Base-by-base conservation (phyloP, 257 asterid genomes). In the Jaltomata sinuosa region DNA sequence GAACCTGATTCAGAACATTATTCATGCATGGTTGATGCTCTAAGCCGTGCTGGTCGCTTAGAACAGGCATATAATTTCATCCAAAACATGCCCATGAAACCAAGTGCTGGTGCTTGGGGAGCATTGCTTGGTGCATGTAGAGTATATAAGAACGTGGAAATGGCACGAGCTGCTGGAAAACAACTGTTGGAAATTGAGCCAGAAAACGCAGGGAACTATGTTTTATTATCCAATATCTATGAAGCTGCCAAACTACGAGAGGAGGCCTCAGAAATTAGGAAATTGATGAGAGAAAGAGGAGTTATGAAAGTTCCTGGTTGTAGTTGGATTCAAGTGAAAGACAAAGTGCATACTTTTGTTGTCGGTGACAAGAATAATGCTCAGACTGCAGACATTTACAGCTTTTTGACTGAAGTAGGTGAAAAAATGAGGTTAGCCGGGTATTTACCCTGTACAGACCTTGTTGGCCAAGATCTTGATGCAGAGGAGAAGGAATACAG, bases 81-180 rank as follows among this genome's bases (percentile, higher is more conserved):
- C 83, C 85, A 89, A 71, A 52, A 90, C 62, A 91, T 93, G 95
- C 94, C 96, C 6, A 64, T 89, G 2, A 87, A 89, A 83, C 96
- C 97, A 18, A 90, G 88, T 84, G 90, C 92, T 34, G 80, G 90
- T 68, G 93, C 96, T n/a, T 93, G 96, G 96, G 97, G 97, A 83
- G 95, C 96, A 78, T 85, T 93, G 88, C 96, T 93, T 83, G 96
- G 94, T 86, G 96, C 90, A 18, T 93, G 94, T 87, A 85, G 94
- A 29, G 72, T 89, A 80, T 87, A 90, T 77, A 92, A 90, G 91
- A 92, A 93, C 34, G 89, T 89, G 0, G 92, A 91, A 31, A 86
- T 93, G 65, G 97, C 92, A 50, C 87, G 91, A 77, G 84, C 87
- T 64, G 93, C 92, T 45, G 97, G 92, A 38, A 87, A 82, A n/a